These are phyloP conservation scores for Datura wrightii DNA, from an alignment of 257 asterid genomes.

Conservation along the genomic window DNA sequence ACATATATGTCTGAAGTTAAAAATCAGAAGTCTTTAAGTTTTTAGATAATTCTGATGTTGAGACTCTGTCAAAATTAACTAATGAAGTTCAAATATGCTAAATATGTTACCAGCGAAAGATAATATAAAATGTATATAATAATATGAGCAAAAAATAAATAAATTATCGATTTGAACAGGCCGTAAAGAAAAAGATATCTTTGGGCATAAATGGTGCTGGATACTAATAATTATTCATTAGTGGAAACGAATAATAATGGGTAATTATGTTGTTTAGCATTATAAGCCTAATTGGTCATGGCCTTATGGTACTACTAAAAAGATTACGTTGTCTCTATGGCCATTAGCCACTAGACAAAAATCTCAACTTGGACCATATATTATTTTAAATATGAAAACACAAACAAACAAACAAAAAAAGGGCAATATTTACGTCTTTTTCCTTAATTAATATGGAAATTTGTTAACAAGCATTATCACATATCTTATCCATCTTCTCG, in stretches of 20 bases:
- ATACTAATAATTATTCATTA: neutral
- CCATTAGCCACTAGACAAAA: constrained; percentile 16
- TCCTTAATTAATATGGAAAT: neutral
- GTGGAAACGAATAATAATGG: neutral
- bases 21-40: no score
- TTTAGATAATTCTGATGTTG: no score
- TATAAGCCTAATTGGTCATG: neutral
- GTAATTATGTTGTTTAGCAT: constrained; percentile 27
- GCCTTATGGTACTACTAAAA: neutral
- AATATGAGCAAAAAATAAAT: no score
- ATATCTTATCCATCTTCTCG: neutral
- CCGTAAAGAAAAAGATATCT: neutral
- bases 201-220: neutral
- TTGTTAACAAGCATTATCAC: constrained; percentile 20
- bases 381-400: neutral
- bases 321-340: neutral
- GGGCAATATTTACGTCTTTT: neutral
- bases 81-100: no score
- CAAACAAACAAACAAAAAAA: neutral
- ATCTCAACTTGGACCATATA: constrained; percentile 17
- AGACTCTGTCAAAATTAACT: no score
- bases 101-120: no score
- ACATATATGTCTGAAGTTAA: no score
- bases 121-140: no score
- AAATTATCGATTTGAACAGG: no score